Evolutionary conservation across 2,329 filamentous ascomycete species (phyloP), one percentile per base, ranked within the genome.

Genomic region (Nothophaeocryptopus gaeumannii): DNA sequence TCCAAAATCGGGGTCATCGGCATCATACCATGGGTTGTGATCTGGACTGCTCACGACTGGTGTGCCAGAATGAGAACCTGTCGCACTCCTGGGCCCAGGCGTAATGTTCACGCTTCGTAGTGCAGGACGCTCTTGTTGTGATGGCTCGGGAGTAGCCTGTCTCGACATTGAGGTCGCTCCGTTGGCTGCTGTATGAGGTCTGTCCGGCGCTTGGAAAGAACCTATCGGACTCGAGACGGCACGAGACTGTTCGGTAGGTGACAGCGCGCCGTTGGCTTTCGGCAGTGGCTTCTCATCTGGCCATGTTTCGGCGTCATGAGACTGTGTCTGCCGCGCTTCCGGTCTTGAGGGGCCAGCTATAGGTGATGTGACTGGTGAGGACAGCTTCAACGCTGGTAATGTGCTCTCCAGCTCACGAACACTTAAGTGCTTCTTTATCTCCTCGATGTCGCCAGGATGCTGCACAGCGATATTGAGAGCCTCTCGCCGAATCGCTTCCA

Each of bases 311-410:
- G 20, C 20, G 7, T 26, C 20, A 26, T 26, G 20, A 26, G 20
- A 26, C 20, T 26, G 20, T 26, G 20, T 26, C 20, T 26, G 20
- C 7, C 20, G 20, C 7, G 7, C 20, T 26, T 26, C 20, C 20
- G 20, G 20, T 26, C 20, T 26, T 26, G 20, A 26, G 4, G 20
- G 20, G 20, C 20, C 20, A 26, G 20, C 20, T 4, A 7, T 26
- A 7, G 20, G 20, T 7, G 20, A 26, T 26, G 20, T 26, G 20
- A 26, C 20, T 26, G 20, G 20, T 7, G 20, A 26, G 8, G 33
- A 16, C 34, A 96, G 79, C 67, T 89, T 93, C 80, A 96, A 95
- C 0, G 91, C 89, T 39, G 92, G 91, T 16, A 96, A 74, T 1
- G 91, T 96, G 42, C 87, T 90, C 69, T 93, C 81, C 51, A 96